Base-by-base conservation (phyloP, 208 protist species). In the Wallacemonas sp. region DNA sequence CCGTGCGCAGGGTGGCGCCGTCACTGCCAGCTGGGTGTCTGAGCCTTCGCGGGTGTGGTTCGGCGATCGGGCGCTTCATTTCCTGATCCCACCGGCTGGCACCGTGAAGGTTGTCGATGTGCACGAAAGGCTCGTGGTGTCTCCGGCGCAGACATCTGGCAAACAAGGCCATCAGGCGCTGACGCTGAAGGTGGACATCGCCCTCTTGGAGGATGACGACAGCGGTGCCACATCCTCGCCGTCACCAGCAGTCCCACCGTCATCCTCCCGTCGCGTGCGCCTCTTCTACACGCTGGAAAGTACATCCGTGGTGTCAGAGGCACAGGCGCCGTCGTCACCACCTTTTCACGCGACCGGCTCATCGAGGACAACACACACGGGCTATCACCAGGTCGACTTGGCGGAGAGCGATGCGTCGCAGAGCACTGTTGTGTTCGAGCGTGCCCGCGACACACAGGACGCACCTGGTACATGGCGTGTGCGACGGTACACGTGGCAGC, bases 21-120 rank as follows among this genome's bases (percentile, higher is more conserved):
- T 60, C 4, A 44, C 62, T 3, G 70, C 70, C 21, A 66, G 34
- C 46, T 81, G 75, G 75, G 55, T 69, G 36, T 73, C 63, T 34
- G 67, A 76, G 55, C 5, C 37, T 3, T 42, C 42, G n/a, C 60
- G 27, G 21, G 85, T 73, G n/a, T 91, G 81, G 81, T 83, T 85
- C 44, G 85, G 85, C 12, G 74, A 88, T 62, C 74, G 79, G 13
- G 76, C 73, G 29, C 54, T 91, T 39, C 38, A 27, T 13, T 76
- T 84, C 52, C 9, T 59, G 15, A 46, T 86, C 6, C 83, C 79
- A 6, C 53, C 73, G n/a, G 38, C 34, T 32, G 39, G 38, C 41
- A 61, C 74, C 29, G 83, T 76, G 33, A 72, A 72, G 48, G 26
- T 89, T 32, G 34, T 82, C 10, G 69, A 70, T 10, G 81, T 62